Base-by-base conservation (phyloP, 768 basidiomycete genomes). In the Cyclocybe aegerita region DNA sequence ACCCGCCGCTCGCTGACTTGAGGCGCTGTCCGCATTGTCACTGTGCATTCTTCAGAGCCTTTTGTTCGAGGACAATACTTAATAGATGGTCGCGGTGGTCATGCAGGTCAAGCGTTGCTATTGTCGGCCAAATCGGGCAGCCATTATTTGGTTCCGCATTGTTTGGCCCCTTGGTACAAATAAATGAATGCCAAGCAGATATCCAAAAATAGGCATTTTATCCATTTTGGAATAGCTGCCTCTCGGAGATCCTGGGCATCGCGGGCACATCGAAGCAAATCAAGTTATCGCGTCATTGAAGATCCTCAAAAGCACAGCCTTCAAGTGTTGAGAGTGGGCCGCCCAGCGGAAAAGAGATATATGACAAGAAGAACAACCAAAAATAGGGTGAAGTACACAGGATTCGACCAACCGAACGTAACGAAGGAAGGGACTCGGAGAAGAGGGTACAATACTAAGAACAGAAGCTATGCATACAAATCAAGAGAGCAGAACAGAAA, bases 81-180 rank as follows among this genome's bases (percentile, higher is more conserved):
- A 54, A 49, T 49, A 50, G 39, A 46, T 5, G 23, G 23, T 23
- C 23, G 5, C 23, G 31, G 33, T 23, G 14, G 17, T n/a, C n/a
- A n/a, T 35, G 11, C 3, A 2, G 36, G 15, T 11, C 36, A 37
- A 37, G 11, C 31, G 43, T 49, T 46, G 33, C 33, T 39, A 54
- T 50, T 54, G 53, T 54, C 43, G 23, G 39, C 53, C 48, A 54
- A 42, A 54, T 54, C 10, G 6, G 52, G 52, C 17, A 49, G 40
- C 11, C 35, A 37, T 15, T 37, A 4, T 15, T 37, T 15, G 11
- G 15, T 7, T 37, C 36, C 11, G 36, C 14, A 6, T 45, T 49
- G 41, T 49, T 49, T 49, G 48, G 17, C 11, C 40, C 17, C 12
- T 23, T 11, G 10, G 17, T 10, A 42, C 40, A 10, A 23, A 42